Evolutionary conservation across 1,284 basidiomycete species (phyloP).

Genomic region (Psilocybe mexicana): DNA sequence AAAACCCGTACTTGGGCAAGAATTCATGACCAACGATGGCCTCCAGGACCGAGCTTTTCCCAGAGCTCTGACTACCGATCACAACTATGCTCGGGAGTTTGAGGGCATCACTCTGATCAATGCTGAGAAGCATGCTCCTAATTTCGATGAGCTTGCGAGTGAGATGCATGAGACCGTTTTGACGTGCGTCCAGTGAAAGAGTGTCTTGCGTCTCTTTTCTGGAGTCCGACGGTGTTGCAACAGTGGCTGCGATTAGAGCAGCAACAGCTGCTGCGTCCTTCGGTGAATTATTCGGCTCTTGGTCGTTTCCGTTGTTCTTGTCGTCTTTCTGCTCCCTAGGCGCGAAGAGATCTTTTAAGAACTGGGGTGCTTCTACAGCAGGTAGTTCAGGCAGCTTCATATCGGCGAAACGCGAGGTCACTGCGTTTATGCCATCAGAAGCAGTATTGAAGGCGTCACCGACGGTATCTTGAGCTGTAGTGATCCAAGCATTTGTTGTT

Average conservation of each 20-base stretch:
- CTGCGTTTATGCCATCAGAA: constrained; percentile 61
- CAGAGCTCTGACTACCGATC: constrained; percentile 96
- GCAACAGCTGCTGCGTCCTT: constrained; percentile 68
- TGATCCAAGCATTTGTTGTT: constrained; percentile 66
- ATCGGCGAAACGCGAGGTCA: constrained; percentile 56
- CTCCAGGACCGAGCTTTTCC: constrained; percentile 97
- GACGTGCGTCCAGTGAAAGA: constrained; percentile 42
- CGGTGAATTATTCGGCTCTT: constrained; percentile 45
- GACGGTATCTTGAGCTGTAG: constrained; percentile 66
- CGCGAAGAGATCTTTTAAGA: constrained; percentile 69
- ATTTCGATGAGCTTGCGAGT: constrained; percentile 98
- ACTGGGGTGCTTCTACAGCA: constrained; percentile 69
- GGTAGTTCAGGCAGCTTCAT: constrained; percentile 69
- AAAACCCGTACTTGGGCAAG: constrained; percentile 78
- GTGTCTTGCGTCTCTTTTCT: constrained; percentile 38
- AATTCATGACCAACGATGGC: constrained; percentile 99
- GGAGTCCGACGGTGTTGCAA: constrained; percentile 71
- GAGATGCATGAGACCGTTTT: constrained; percentile 86
- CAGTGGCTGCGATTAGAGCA: constrained; percentile 69
- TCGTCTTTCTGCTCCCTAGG: constrained; percentile 35
- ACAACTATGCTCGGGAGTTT: constrained; percentile 98
- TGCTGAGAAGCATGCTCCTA: constrained; percentile 87
- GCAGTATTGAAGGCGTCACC: constrained; percentile 67
- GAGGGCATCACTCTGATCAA: constrained; percentile 93
- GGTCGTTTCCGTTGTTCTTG: constrained; percentile 29